Evolutionary conservation across 768 basidiomycete species (phyloP).

Genomic region (Saitozyma sp.): DNA sequence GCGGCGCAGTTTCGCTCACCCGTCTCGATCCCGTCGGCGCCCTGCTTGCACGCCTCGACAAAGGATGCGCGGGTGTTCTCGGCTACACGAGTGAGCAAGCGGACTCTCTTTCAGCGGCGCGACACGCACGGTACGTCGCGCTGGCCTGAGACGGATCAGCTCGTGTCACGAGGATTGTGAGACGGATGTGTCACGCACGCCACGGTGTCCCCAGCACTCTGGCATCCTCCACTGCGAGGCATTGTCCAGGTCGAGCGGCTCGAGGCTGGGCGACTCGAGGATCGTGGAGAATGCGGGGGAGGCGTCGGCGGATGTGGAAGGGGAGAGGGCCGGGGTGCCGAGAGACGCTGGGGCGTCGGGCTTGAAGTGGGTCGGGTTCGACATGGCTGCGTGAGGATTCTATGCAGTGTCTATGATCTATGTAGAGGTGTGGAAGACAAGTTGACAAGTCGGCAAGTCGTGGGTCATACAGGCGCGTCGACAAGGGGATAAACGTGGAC

Average conservation of each 20-base stretch:
- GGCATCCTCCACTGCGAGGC: slow-evolving; percentile 19
- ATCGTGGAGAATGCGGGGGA: slow-evolving; percentile 10
- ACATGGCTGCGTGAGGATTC: too few species aligned
- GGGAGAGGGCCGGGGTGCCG: slow-evolving; percentile 8
- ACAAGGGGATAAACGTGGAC: too few species aligned
- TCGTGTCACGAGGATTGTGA: neutral
- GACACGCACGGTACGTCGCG: slow-evolving; percentile 56
- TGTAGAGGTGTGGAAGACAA: too few species aligned
- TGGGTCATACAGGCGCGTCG: too few species aligned
- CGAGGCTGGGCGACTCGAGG: slow-evolving; percentile 13
- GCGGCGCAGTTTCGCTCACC: slow-evolving; percentile 56
- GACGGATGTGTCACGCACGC: slow-evolving; percentile 55
- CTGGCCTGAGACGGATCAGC: slow-evolving; percentile 64
- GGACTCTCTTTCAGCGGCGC: neutral
- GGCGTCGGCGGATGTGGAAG: slow-evolving; percentile 3
- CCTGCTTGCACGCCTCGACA: slow-evolving; percentile 89
- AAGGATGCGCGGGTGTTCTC: slow-evolving; percentile 97
- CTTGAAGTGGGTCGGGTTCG: neutral
- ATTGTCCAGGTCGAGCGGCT: slow-evolving; percentile 6
- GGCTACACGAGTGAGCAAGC: slow-evolving; percentile 24
- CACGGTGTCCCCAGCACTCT: slow-evolving; percentile 82
- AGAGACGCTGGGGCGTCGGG: neutral
- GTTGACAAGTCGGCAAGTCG: too few species aligned
- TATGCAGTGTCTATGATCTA: too few species aligned
- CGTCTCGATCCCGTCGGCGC: slow-evolving; percentile 95